phyloP scores from a whole-genome alignment of 345 rosid genomes.

The Physaria fendleri region DNA sequence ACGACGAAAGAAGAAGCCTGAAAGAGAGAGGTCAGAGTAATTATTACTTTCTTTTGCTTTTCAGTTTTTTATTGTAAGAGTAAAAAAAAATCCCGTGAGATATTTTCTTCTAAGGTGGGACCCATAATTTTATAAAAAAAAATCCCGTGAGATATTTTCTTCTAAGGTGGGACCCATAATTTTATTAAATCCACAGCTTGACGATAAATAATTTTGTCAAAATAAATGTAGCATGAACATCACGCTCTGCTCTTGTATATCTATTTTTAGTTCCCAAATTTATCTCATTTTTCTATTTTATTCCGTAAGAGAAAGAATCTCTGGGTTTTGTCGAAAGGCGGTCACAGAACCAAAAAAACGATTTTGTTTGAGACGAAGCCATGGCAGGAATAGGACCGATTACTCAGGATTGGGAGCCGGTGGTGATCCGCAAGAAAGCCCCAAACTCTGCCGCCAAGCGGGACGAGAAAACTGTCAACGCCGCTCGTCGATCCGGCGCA shows the following conservation, averaged over 20 bases:
- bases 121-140: no score
- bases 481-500: slow-evolving; percentile 80
- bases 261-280: background rate
- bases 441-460: slow-evolving; percentile 62
- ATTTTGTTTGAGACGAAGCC: background rate
- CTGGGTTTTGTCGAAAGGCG: slow-evolving; percentile 17
- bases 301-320: background rate
- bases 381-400: slow-evolving; percentile 74
- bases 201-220: background rate
- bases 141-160: slow-evolving; percentile 25
- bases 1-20: background rate
- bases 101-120: no score
- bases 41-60: background rate
- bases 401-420: slow-evolving; percentile 86
- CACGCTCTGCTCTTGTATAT: slow-evolving; percentile 8
- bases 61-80: background rate
- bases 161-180: background rate
- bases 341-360: background rate
- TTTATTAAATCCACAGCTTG: no score
- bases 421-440: slow-evolving; percentile 68
- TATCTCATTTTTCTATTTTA: background rate
- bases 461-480: slow-evolving; percentile 82
- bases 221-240: slow-evolving; percentile 14
- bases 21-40: background rate
- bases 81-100: no score